Base-by-base conservation (phyloP, 1,284 basidiomycete genomes). In the Volvariella volvacea region DNA sequence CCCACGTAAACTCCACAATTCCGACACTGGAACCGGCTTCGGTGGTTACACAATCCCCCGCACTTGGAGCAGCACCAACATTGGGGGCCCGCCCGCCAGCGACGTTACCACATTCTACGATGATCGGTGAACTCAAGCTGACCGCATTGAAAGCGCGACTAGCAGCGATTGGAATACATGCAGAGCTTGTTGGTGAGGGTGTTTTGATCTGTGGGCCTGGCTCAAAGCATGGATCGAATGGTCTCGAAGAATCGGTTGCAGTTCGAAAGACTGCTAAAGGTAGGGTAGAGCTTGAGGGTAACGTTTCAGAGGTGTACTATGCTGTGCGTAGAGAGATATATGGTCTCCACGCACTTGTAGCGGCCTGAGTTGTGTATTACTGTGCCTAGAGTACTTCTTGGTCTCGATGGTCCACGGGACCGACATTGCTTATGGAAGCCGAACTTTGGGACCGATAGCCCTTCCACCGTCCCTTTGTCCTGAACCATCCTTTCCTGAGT, bases 91-190 rank as follows among this genome's bases (percentile, higher is more conserved):
- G 82, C 21, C 73, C 77, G 6, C 65, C 68, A 22, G 68, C 71
- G 25, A 67, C 78, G 1, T 69, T 93, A 2, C 88, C 90, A 1
- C 78, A 84, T 47, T 92, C 93, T 0, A 88, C 92, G 6, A 94
- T 95, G 82, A 95, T 98, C 48, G 94, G 94, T 38, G 94, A 97
- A 58, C 76, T 97, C 37, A 92, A 93, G 58, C 73, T 98, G 21
- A 91, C 90, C 0, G 76, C 80, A 1, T 75, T 98, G 34, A 95
- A 95, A 64, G 62, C 81, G 12, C 79, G 85, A 6, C 70, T 98
- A 12, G 74, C 80, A 2, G 63, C 76, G 0, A 68, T 91, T 2
- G 83, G 83, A 3, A 82, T 97, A 40, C 83, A 88, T 22, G 90
- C 93, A 1, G 92, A 96, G 62, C 83, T 97, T 48, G 84, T 92